Evolutionary conservation across 2,329 filamentous ascomycete species (phyloP), one percentile per base, ranked within the genome.

Genomic region (Penicillium sp.): DNA sequence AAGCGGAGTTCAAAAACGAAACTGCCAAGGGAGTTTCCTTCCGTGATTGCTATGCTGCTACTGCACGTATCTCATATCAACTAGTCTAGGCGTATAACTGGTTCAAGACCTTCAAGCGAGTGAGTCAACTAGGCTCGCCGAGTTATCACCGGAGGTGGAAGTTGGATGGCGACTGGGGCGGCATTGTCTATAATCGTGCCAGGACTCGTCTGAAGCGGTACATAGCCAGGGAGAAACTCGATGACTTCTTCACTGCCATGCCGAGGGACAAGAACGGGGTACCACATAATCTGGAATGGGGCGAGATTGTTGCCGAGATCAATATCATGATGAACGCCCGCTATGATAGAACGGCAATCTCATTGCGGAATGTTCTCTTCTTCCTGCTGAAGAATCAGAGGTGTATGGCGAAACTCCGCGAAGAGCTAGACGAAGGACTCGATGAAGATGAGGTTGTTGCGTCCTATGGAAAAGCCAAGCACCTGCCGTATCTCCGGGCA

Each of bases 221-320:
- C 16, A 14, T 75, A 18, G 68, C 68, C 0, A 82, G 83, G 9
- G 83, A 86, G 70, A 81, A 81, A 59, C 73, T 85, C 0, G 79
- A 82, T 46, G 84, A 86, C 63, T 85, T 86, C 70, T 85, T 86
- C 73, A 73, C 79, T 39, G 74, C 76, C 0, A 66, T 86, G 14
- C 82, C 86, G 79, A 78, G 78, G 36, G 75, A 78, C 58, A 79
- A 78, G 54, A 73, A 75, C 14, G 75, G 76, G 1, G 58, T 61
- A 0, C 70, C 76, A 0, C 72, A 78, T 47, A 77, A 77, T 24
- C 76, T 85, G 2, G 81, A 84, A 58, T 82, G 77, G 78, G 83
- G 83, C 19, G 84, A 87, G 70, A 82, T 86, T 7, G 77, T 83
- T 0, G 83, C 84, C 2, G 83, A 86, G 66, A 71, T 83, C 10